Percentiles rank a stretch among this genome's conserved stretches.
Conservation (phyloP, 2,329 filamentous ascomycete genomes). For the Trichoderma cornu-damae region DNA sequence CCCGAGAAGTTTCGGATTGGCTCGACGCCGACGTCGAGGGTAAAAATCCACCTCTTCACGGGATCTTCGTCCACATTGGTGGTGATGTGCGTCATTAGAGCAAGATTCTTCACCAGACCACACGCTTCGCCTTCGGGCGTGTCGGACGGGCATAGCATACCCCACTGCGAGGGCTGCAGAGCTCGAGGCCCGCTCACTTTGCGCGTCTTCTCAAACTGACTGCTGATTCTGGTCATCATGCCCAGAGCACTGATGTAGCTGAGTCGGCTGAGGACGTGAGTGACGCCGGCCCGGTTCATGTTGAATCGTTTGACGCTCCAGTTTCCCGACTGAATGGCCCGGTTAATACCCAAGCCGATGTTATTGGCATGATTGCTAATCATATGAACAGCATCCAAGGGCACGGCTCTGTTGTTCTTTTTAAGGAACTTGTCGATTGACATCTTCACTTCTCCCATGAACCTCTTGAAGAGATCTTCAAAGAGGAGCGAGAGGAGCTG, state of each 20-base stretch:
- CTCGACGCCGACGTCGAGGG: constrained; percentile 78
- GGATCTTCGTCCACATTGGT: constrained; percentile 92
- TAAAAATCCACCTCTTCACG: constrained; percentile 79
- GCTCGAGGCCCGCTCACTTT: constrained; percentile 96
- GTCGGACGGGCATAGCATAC: constrained; percentile 95
- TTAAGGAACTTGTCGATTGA: constrained; percentile 94
- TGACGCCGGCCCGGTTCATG: constrained; percentile 96
- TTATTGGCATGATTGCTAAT: constrained; percentile 79
- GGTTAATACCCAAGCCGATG: constrained; percentile 89
- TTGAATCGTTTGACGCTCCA: constrained; percentile 98
- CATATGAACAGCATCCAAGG: constrained; percentile 81
- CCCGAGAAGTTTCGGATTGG: constrained; percentile 67
- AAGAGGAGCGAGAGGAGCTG: constrained; percentile 91
- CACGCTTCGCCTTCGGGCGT: constrained; percentile 98
- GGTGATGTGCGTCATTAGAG: constrained; percentile 98
- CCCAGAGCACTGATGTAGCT: constrained; percentile 96
- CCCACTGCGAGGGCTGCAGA: constrained; percentile 93
- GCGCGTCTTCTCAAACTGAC: constrained; percentile 97
- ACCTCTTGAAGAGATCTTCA: constrained; percentile 96
- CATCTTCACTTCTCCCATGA: constrained; percentile 81
- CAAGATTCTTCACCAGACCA: constrained; percentile 95
- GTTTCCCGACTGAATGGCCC: constrained; percentile 94
- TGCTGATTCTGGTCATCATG: constrained; percentile 99
- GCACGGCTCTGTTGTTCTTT: constrained; percentile 82
- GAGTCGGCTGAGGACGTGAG: constrained; percentile 88